A percentile compares a stretch with the other conserved stretches of the same genome.
Conservation (phyloP, 1,284 basidiomycete species). For the Fomitopsis palustris region DNA sequence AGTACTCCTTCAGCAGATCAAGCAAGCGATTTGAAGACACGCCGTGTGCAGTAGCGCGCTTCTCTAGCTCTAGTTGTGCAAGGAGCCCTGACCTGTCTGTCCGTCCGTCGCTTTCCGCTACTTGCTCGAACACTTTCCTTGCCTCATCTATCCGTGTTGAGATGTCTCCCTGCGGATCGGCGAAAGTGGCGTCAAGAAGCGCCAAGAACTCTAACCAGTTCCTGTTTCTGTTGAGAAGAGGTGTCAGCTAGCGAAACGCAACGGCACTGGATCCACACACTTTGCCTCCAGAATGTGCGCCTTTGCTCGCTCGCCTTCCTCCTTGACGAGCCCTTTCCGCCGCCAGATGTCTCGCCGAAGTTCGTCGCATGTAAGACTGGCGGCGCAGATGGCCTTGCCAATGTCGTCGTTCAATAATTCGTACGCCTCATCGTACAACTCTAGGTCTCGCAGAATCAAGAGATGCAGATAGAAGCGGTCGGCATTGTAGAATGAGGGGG, state of each 20-base stretch:
- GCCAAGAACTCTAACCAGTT: constrained; percentile 85
- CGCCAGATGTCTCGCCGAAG: constrained; percentile 68
- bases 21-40: constrained; percentile 40
- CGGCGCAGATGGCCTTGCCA: constrained; percentile 62
- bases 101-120: constrained; percentile 59
- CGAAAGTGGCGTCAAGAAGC: constrained; percentile 64
- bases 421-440: constrained; percentile 65
- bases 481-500: constrained; percentile 58
- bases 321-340: constrained; percentile 46
- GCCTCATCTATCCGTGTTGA: constrained; percentile 41
- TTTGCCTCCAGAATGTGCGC: constrained; percentile 53
- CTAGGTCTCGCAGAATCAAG: constrained; percentile 65
- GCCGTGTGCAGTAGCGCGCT: constrained; percentile 45
- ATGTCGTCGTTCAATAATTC: constrained; percentile 66
- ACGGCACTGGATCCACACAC: constrained; percentile 32
- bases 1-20: constrained; percentile 61
- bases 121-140: constrained; percentile 48
- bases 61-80: constrained; percentile 70
- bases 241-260: constrained; percentile 1
- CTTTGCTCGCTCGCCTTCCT: constrained; percentile 59
- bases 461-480: constrained; percentile 78
- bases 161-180: constrained; percentile 32
- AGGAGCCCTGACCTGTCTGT: constrained; percentile 72
- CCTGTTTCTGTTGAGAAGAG: constrained; percentile 53
- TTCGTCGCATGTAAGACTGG: constrained; percentile 73